Percentiles rank a stretch among this genome's conserved stretches.
Evolutionary conservation across 2,329 filamentous ascomycete species (phyloP).

Genomic region (Aspergillus calidoustus): DNA sequence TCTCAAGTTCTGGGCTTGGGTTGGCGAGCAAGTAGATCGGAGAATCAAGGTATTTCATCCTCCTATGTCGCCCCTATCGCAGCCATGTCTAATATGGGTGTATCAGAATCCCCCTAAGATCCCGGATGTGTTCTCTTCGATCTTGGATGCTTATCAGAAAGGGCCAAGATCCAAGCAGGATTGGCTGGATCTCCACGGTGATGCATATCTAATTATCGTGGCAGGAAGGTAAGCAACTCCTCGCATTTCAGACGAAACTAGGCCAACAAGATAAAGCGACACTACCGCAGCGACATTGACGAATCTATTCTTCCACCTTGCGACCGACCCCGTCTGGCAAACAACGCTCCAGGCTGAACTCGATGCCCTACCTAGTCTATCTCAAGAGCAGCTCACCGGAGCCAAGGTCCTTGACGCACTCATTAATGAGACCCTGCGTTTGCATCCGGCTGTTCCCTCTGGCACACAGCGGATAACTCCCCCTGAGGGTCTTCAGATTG

Average conservation of each 20-base stretch:
- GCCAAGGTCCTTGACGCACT: conserved; percentile 23
- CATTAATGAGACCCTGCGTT: conserved; percentile 24
- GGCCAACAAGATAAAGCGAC: conserved; percentile 7
- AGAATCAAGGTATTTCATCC: conserved; percentile 8
- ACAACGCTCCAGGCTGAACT: conserved; percentile 11
- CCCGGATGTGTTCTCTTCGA: conserved; percentile 25
- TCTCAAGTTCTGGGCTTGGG: conserved; percentile 19
- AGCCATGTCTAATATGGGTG: no score
- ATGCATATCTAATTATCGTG: conserved; percentile 29
- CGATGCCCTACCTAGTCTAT: conserved; percentile 10
- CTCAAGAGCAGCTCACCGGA: background rate
- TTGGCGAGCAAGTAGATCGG: background rate
- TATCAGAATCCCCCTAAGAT: conserved; percentile 17
- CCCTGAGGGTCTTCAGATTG: conserved; percentile 15
- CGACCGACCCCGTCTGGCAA: background rate
- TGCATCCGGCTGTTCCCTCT: conserved; percentile 15
- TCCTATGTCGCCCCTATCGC: no score
- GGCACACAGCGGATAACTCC: conserved; percentile 15
- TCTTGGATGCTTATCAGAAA: conserved; percentile 16
- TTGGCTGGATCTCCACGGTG: conserved; percentile 19
- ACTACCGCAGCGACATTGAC: conserved; percentile 18
- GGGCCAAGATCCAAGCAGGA: conserved; percentile 17
- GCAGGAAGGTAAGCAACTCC: conserved; percentile 28
- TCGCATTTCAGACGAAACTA: no score
- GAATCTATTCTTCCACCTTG: conserved; percentile 13